A percentile compares a stretch with the other conserved stretches of the same genome.
Conservation (phyloP, 129 eudicot species). For the Heracleum sosnowskyi region DNA sequence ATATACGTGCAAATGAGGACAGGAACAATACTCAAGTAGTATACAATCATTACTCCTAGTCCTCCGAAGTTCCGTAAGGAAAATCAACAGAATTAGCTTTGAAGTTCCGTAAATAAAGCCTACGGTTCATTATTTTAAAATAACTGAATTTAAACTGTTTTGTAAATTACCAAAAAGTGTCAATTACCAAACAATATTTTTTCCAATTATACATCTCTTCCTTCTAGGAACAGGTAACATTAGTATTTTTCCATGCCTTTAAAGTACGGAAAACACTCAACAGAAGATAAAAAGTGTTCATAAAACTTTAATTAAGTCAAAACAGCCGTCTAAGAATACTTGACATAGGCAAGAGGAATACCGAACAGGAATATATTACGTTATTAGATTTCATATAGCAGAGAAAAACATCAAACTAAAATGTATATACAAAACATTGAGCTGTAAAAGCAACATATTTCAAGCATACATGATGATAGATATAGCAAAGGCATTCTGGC, state of each 20-base stretch:
- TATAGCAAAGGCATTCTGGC: constrained; percentile 98
- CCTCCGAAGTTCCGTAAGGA: not conserved
- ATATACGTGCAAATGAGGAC: not conserved
- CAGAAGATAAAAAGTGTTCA: not conserved
- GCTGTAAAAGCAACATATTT: constrained; percentile 4
- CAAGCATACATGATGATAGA: constrained; percentile 70
- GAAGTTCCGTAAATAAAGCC: not conserved
- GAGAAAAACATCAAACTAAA: not conserved
- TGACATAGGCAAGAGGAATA: not conserved
- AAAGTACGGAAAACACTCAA: not conserved
- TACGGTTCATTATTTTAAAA: not conserved
- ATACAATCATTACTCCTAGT: not conserved
- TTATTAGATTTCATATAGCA: not conserved
- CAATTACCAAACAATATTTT: not conserved
- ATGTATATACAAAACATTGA: not conserved
- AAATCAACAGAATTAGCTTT: not conserved
- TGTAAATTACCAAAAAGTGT: not conserved
- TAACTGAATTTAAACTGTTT: not conserved
- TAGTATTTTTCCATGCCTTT: not conserved
- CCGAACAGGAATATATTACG: not conserved
- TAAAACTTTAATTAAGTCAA: not conserved
- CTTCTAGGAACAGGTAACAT: constrained; percentile 1
- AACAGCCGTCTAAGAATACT: not conserved
- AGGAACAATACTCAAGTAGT: not conserved
- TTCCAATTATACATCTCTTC: not conserved